Percentiles rank a stretch among this genome's conserved stretches.
Evolutionary conservation across 1,139 yeast genomes (phyloP).

Genomic region (Debaryomycetaceae sp.): DNA sequence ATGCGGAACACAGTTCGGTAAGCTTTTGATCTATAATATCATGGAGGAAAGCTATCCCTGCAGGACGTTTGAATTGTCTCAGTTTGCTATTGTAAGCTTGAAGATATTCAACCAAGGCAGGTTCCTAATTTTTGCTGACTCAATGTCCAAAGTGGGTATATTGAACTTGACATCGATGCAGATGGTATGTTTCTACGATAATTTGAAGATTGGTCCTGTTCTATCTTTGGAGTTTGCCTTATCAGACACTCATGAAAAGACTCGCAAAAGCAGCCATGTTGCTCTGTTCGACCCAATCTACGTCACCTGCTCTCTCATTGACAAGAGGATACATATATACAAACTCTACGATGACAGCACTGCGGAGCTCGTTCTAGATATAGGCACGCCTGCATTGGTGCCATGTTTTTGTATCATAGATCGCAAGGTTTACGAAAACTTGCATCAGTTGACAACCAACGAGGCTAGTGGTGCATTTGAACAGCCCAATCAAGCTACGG

Average conservation of each 20-base stretch:
- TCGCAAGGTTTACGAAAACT: not conserved
- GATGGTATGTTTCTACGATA: constrained; percentile 16
- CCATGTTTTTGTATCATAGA: constrained; percentile 6
- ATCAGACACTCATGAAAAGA: constrained; percentile 1
- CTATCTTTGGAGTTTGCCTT: constrained; percentile 13
- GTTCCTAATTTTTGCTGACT: constrained; percentile 25
- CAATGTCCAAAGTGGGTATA: constrained; percentile 32
- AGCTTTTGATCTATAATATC: constrained; percentile 20
- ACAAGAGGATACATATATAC: constrained; percentile 20
- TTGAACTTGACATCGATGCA: constrained; percentile 18
- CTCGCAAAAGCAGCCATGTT: constrained; percentile 3
- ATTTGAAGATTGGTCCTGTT: constrained; percentile 28
- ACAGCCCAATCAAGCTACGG: not conserved
- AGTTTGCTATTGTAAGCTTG: constrained; percentile 24
- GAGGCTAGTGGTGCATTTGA: not conserved
- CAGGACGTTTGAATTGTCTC: constrained; percentile 20
- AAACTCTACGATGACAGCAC: constrained; percentile 20
- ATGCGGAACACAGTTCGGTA: constrained; percentile 37
- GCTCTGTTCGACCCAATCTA: constrained; percentile 23
- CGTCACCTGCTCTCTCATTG: constrained; percentile 21
- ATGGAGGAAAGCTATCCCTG: constrained; percentile 13
- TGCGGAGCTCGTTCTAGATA: constrained; percentile 9
- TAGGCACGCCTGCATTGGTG: constrained; percentile 10
- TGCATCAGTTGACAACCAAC: not conserved
- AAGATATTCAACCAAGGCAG: constrained; percentile 15